These are phyloP conservation scores for Ceratocystis huliohia DNA, from an alignment of 2,329 filamentous ascomycete genomes.

Conservation along the genomic window DNA sequence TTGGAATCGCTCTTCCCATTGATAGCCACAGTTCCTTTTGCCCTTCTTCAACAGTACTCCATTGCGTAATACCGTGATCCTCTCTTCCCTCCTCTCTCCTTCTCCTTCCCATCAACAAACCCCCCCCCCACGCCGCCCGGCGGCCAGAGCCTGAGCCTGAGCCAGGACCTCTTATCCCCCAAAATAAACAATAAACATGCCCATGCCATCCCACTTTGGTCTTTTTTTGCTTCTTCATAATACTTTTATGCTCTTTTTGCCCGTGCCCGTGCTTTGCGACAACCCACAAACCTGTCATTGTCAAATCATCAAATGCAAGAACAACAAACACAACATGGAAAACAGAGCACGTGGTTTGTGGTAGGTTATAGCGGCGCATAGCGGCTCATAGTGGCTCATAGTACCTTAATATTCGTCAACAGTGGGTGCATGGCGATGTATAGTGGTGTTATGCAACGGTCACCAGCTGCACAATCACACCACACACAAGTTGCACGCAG, in stretches of 20 bases:
- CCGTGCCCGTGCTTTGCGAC: neutral
- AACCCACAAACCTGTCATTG: constrained; percentile 5
- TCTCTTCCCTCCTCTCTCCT: neutral
- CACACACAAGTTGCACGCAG: no score
- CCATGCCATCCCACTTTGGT: constrained; percentile 37
- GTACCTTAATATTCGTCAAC: no score
- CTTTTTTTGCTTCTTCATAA: constrained; percentile 30
- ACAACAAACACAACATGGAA: neutral
- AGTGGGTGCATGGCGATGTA: no score
- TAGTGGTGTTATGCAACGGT: no score
- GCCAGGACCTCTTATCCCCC: constrained; percentile 33
- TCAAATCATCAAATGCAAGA: constrained; percentile 33
- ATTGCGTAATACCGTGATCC: no score
- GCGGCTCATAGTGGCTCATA: no score
- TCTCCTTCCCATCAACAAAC: neutral
- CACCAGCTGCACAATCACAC: no score
- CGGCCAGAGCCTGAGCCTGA: constrained; percentile 37
- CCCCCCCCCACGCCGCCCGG: constrained; percentile 35
- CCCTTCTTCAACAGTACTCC: no score
- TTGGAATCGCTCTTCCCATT: neutral
- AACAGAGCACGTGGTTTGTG: no score
- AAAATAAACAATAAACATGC: constrained; percentile 32
- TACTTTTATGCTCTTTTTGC: neutral
- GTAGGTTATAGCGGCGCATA: no score
- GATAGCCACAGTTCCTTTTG: no score